Percentiles rank a stretch among this genome's conserved stretches.
Conservation (phyloP, 306 rosid species). For the Rubus idaeus region DNA sequence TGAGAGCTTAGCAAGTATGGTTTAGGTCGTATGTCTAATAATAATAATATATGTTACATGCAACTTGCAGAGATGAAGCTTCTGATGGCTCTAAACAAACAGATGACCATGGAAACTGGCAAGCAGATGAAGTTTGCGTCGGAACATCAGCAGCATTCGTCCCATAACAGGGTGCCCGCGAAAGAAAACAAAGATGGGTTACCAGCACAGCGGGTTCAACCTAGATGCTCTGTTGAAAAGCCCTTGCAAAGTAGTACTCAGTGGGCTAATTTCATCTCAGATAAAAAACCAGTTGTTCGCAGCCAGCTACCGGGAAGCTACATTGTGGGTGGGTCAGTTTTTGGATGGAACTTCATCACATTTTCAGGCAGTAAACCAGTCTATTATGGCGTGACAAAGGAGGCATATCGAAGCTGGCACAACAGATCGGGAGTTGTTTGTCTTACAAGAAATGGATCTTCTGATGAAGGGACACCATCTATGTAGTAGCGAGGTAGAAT, state of each 20-base stretch:
- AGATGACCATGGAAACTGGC: constrained; percentile 32
- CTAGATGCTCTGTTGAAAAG: constrained; percentile 7
- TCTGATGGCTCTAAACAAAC: constrained; percentile 38
- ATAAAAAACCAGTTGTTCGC: constrained; percentile 29
- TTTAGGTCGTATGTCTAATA: constrained; percentile 1
- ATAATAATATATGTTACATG: neutral
- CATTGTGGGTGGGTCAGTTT: constrained; percentile 78
- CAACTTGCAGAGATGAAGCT: constrained; percentile 59
- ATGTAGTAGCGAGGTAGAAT: neutral
- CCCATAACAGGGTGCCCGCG: neutral
- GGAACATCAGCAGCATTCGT: constrained; percentile 21
- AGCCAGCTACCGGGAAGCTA: constrained; percentile 44
- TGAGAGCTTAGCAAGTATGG: neutral
- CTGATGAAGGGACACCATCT: neutral
- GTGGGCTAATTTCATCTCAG: constrained; percentile 15
- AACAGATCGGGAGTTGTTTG: neutral
- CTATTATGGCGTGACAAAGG: constrained; percentile 65
- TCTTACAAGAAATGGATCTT: neutral
- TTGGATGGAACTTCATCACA: constrained; percentile 78
- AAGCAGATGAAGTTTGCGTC: constrained; percentile 20
- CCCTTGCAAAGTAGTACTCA: constrained; percentile 27
- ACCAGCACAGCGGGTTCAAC: constrained; percentile 22
- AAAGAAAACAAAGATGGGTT: constrained; percentile 18
- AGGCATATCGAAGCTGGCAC: constrained; percentile 43
- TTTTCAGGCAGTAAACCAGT: constrained; percentile 48